Evolutionary conservation across 2,329 filamentous ascomycete species (phyloP).

Genomic region (Xylaria sp.): DNA sequence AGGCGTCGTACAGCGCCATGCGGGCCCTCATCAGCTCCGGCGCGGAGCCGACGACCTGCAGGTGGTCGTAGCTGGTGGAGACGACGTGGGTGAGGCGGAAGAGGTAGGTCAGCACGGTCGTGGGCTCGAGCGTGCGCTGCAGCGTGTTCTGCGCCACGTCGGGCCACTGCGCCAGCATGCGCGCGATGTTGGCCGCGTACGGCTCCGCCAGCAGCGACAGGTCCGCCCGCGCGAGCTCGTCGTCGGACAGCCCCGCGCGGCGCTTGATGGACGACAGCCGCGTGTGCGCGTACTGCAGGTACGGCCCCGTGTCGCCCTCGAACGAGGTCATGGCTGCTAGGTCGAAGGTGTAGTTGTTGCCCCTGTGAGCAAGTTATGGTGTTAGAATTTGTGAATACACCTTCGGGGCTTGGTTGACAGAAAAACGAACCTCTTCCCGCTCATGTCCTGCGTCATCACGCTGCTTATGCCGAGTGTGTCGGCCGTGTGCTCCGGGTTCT

Average conservation of each 20-base stretch:
- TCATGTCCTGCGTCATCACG: conserved; percentile 99
- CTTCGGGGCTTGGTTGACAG: neutral
- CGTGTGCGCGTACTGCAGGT: conserved; percentile 72
- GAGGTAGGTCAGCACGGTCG: conserved; percentile 60
- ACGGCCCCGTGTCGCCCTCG: conserved; percentile 73
- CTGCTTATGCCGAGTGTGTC: conserved; percentile 90
- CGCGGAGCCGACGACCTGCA: conserved; percentile 82
- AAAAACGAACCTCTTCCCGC: conserved; percentile 76
- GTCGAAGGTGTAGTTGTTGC: conserved; percentile 63
- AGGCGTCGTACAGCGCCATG: conserved; percentile 77
- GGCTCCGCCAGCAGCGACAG: conserved; percentile 59
- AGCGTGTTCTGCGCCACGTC: conserved; percentile 83
- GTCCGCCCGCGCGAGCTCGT: conserved; percentile 31
- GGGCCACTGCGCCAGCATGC: conserved; percentile 81
- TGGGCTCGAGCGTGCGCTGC: conserved; percentile 79
- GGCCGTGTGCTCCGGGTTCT: conserved; percentile 77
- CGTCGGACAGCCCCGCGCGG: conserved; percentile 34
- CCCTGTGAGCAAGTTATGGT: conserved; percentile 38
- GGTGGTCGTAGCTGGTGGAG: conserved; percentile 78
- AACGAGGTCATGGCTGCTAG: conserved; percentile 73
- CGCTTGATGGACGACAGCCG: conserved; percentile 55
- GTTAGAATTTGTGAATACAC: conserved; percentile 36
- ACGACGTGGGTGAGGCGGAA: conserved; percentile 80
- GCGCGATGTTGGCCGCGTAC: conserved; percentile 63
- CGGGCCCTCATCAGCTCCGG: conserved; percentile 70